A percentile compares a stretch with the other conserved stretches of the same genome.
Conservation (phyloP, 345 rosid species). For the Citrus australasica region DNA sequence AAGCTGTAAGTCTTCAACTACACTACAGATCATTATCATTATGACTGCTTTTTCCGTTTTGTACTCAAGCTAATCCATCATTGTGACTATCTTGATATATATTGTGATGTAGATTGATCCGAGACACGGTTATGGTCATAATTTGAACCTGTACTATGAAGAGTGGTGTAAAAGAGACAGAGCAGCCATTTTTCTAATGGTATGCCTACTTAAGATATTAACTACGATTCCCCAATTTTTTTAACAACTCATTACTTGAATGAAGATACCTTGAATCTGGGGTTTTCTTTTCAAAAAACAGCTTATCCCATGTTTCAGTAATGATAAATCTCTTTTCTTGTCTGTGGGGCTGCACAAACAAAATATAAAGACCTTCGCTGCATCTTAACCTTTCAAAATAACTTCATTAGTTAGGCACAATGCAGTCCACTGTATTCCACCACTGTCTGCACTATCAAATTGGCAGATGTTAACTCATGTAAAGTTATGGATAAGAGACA, state of each 20-base stretch:
- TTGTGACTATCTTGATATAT: neutral
- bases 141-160: slow-evolving; percentile 29
- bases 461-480: neutral
- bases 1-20: slow-evolving; percentile 17
- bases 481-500: neutral
- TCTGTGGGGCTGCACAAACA: neutral
- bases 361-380: neutral
- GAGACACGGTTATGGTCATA: slow-evolving; percentile 35
- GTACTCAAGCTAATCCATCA: neutral
- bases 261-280: neutral
- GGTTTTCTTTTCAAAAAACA: neutral
- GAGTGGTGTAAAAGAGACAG: slow-evolving; percentile 31
- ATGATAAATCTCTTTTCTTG: neutral
- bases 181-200: slow-evolving; percentile 42
- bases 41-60: neutral
- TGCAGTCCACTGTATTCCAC: neutral
- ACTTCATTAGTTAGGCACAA: too few species aligned
- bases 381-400: neutral
- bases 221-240: neutral
- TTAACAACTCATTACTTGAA: neutral
- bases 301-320: neutral
- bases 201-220: neutral
- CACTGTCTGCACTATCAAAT: neutral
- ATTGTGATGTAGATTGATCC: slow-evolving; percentile 28
- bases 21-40: neutral